Conservation (phyloP, 345 rosid genomes). For the Syzygium aromaticum region DNA sequence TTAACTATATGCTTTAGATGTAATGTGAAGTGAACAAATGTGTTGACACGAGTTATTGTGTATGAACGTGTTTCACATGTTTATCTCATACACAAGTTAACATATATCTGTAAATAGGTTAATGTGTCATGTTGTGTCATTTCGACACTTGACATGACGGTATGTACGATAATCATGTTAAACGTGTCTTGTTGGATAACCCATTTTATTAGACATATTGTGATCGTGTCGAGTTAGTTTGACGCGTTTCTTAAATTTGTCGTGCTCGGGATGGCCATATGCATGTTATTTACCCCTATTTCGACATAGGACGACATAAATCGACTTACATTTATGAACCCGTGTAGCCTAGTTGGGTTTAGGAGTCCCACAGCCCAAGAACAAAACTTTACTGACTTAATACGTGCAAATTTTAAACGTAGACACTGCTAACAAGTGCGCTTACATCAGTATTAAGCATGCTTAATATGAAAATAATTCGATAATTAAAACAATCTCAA, state of each 20-base stretch:
- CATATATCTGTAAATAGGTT: background rate
- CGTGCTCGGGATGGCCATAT: background rate
- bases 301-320: rapidly evolving
- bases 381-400: background rate
- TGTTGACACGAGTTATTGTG: background rate
- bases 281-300: background rate
- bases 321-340: background rate
- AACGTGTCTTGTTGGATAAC: too few relatives aligned
- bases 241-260: background rate
- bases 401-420: background rate
- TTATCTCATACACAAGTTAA: background rate
- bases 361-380: background rate
- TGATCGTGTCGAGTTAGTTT: background rate
- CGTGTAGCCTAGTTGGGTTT: background rate
- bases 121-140: rapidly evolving
- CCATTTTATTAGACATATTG: too few relatives aligned
- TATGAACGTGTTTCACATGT: background rate
- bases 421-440: too few relatives aligned
- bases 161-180: background rate
- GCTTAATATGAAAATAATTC: background rate
- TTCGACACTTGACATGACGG: background rate
- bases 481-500: background rate
- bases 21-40: background rate
- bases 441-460: too few relatives aligned
- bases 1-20: background rate